phyloP scores from a whole-genome alignment of 345 rosid species.

The Linum usitatissimum region DNA sequence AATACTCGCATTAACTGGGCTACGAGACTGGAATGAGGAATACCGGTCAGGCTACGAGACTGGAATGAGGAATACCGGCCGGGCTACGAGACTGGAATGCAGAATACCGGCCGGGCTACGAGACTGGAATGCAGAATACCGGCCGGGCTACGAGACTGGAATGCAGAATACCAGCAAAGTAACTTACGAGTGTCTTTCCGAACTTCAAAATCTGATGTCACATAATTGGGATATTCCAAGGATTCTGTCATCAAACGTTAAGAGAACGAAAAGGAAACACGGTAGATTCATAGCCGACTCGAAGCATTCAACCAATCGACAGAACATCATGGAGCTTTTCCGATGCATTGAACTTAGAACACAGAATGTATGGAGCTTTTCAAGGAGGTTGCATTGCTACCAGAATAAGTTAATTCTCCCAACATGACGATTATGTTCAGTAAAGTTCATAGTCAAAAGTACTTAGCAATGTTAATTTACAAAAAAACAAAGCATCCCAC shows the following conservation, averaged over 20 bases:
- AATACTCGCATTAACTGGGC: no score
- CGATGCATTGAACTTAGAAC: background rate
- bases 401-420: background rate
- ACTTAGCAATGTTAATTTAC: background rate
- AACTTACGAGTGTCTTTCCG: conserved; percentile 48
- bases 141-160: no score
- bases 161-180: no score
- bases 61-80: no score
- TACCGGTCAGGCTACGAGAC: no score
- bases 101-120: no score
- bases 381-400: background rate
- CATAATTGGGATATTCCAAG: conserved; percentile 3
- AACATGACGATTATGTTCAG: background rate
- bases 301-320: no score
- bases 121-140: no score
- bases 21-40: no score
- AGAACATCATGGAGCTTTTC: background rate
- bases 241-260: conserved; percentile 2
- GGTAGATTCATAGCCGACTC: background rate
- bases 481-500: background rate
- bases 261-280: background rate
- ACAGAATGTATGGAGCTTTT: no score
- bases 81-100: no score
- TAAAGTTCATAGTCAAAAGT: background rate
- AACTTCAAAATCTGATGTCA: conserved; percentile 39